Base-by-base conservation (phyloP, 148 eudicot genomes). In the Fallopia convolvulus region DNA sequence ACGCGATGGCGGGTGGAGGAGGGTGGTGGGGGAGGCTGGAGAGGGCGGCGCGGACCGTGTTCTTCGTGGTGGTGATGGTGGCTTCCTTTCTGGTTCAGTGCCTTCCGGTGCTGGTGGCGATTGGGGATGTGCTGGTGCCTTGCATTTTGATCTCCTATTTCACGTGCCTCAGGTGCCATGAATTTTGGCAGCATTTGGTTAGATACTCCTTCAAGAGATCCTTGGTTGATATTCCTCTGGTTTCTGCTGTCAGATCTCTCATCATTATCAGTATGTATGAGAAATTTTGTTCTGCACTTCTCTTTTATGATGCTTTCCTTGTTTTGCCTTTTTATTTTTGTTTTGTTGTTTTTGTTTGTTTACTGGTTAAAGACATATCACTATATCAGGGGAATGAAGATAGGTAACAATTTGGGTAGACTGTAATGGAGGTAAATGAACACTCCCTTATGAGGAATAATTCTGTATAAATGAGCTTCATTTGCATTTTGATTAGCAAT, bases 231-330 rank as follows among this genome's bases (percentile, higher is more conserved):
- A 86, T 94, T 80, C 98, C 98, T 39, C 81, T 94, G 23, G 90
- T 94, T 74, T 94, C 98, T 2, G 77, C 92, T 42, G 40, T 94
- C 87, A 90, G 98, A 88, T 94, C 98, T 77, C 85, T 94, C 81
- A 75, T 94, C 18, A 92, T 94, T 58, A 85, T 85, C 53, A 87
- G 98, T 94, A 88, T 72, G 86, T 68, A 36, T 68, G 40, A 33
- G 5, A 17, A 39, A 13, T 2, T 9, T 36, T 5, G 1, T 68
- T 36, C 71, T 68, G 6, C 72, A 6, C 21, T 39, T 39, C 32
- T 13, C 55, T 50, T 50, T 14, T 44, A 52, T 32, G 18, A 7
- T 63, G 6, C 15, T 26, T 30, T 60, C 2, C 40, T 32, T 32
- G 39, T 65, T 11, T 65, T 30, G 15, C 32, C 13, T 58, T 20